Base-by-base conservation (phyloP, 164 flowering plant genomes). In the Vitis labrusca region DNA sequence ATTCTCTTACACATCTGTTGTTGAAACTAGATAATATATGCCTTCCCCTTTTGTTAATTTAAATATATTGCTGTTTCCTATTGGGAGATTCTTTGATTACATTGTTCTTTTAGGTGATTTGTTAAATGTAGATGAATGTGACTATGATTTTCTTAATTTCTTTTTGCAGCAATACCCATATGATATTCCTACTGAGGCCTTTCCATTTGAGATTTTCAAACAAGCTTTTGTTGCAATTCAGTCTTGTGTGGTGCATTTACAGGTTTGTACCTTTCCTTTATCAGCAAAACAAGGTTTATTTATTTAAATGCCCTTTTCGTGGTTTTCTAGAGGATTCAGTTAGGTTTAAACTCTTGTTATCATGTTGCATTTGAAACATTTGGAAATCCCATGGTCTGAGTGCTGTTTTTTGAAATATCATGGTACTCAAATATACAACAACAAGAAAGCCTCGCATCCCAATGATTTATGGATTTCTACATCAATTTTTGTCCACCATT, bases 161-260 rank as follows among this genome's bases (percentile, higher is more conserved):
- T 19, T 70, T 75, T 75, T 80, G 79, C 93, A 96, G 99, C 99
- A 93, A 96, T 96, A 96, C 66, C 99, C 99, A 53, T 93, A 82
- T 85, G 99, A 96, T 76, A 91, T 91, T 65, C 99, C 99, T 9
- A 96, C 99, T 16, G 98, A 93, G 78, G 98, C 99, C 23, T 96
- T 95, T 69, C 74, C 98, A 30, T 96, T 86, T 81, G 97, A 96
- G 81, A 96, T 96, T 69, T 96, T 96, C 82, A 96, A 96, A 72
- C 99, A 96, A 85, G 99, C 99, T 74, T 95, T 96, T 90, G 99
- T 90, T 57, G 99, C 98, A 59, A 85, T 96, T 73, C 99, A 96
- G 78, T 95, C 99, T 16, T 95, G 99, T 83, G 99, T 95, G 55
- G 99, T 95, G 73, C 99, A 95, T 87, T 85, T 95, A 85, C 99